Base-by-base conservation (phyloP, 2,329 filamentous ascomycete species). In the Stachybotrys chartarum region DNA sequence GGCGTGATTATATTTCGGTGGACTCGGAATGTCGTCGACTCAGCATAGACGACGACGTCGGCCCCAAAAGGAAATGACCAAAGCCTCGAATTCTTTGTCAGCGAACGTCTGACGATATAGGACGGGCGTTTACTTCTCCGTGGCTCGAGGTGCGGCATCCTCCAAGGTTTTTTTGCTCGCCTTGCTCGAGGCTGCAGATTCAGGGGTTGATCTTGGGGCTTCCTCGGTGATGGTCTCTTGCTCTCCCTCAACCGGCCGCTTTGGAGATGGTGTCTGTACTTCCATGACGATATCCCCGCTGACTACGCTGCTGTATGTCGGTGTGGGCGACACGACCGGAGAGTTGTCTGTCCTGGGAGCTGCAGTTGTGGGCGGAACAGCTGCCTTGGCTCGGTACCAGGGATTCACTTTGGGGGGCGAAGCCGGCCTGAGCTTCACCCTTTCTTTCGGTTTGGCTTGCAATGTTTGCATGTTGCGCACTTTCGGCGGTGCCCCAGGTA, bases 1-100 rank as follows among this genome's bases (percentile, higher is more conserved):
- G 63, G 57, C 46, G 59, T 57, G 30, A 74, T 57, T 51, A 74
- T 63, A 44, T 67, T 63, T 45, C 71, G 71, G 56, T 74, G 71
- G n/a, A 70, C 59, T 57, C 59, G 53, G 54, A 68, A 67, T 42
- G 56, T 56, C 54, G 59, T 55, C 4, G 48, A 54, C 16, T 62
- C 64, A 14, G 61, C 60, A 24, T 59, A 57, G 53, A 71, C 60
- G 42, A 66, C 56, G 49, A 72, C 61, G 57, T 72, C 70, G 16
- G 70, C 64, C 12, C 68, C 67, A 57, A 70, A 62, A 1, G 68
- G 68, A 12, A 59, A 59, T 30, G 56, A 58, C 68, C 68, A 72
- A 49, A 70, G 62, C 50, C 68, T 71, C 39, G 14, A 16, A 55
- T 8, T 2, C 47, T 30, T 50, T 32, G 31, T 49, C 24, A 54